phyloP scores from a whole-genome alignment of 192 early-diverging fungal genomes.

The Umbelopsis ramanniana region DNA sequence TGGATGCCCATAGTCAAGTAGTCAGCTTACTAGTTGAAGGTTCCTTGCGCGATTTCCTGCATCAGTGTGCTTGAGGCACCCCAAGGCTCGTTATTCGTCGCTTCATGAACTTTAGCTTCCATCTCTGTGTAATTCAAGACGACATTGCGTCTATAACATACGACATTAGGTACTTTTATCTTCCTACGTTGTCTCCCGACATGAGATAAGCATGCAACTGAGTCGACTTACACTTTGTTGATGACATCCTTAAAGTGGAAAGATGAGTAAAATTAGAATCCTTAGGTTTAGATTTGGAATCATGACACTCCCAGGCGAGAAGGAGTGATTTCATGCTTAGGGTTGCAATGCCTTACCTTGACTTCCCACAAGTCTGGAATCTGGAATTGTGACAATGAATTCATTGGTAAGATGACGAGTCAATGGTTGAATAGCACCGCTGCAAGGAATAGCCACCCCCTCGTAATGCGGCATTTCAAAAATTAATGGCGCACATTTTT shows the following conservation, averaged over 20 bases:
- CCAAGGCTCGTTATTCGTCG: slow-evolving; percentile 93
- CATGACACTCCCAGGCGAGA: no score
- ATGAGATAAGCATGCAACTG: not conserved
- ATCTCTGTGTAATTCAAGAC: slow-evolving; percentile 94
- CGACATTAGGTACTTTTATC: not conserved
- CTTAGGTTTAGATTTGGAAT: not conserved
- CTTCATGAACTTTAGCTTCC: slow-evolving; percentile 91
- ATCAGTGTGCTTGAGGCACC: slow-evolving; percentile 93
- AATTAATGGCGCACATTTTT: not conserved
- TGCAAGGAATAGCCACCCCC: not conserved
- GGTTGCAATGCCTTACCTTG: slow-evolving; percentile 26
- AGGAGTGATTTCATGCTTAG: not conserved
- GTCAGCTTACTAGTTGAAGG: slow-evolving; percentile 72
- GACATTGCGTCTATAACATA: slow-evolving; percentile 66
- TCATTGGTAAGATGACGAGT: slow-evolving; percentile 22
- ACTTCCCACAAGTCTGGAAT: slow-evolving; percentile 50
- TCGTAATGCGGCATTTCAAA: slow-evolving; percentile 6
- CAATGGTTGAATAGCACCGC: not conserved
- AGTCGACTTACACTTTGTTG: slow-evolving; percentile 42
- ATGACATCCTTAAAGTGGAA: slow-evolving; percentile 41
- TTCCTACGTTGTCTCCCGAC: not conserved
- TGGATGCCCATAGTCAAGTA: not conserved
- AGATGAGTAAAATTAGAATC: not conserved
- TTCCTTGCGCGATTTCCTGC: slow-evolving; percentile 92
- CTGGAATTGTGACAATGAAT: slow-evolving; percentile 25